Base-by-base conservation (phyloP, 805 yeast genomes). In the Metschnikowia similis region DNA sequence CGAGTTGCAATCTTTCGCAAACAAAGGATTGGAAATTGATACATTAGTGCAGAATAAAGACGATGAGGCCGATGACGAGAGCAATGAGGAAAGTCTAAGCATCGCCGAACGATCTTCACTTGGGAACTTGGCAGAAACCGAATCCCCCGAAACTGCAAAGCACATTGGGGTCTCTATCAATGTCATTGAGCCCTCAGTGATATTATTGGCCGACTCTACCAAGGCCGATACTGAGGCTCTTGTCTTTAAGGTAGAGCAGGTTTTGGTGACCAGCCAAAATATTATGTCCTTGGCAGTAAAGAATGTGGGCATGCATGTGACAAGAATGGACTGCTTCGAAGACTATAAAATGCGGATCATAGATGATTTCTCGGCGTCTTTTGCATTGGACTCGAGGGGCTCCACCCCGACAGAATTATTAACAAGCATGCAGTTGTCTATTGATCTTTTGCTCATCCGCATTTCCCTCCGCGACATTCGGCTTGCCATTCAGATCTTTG, bases 401-500 rank as follows among this genome's bases (percentile, higher is more conserved):
- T 82, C 95, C 0, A 78, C 84, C 0, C 62, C 75, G 0, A 77
- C 80, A 0, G 79, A 79, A 17, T 74, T 79, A 45, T 62, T 89
- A 45, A 84, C 96, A 0, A 72, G 76, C 34, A 75, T 90, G 9
- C 84, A 84, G 48, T 75, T 85, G 8, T 79, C 89, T 0, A 75
- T 91, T 30, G 97, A 92, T 50, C 94, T 95, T 0, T 64, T 94
- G 35, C 68, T 92, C 14, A 66, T 92, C 66, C 77, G 98, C 53
- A 78, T 94, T 14, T 90, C 98, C 0, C 67, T 92, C 49, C 76
- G 96, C 51, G 99, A 94, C 71, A 87, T 94, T 40, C 71, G 87
- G 43, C 72, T 95, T 41, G 97, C 96, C 0, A 65, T 86, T 58
- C 71, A 76, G 10, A 88, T 94, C 29, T 77, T 89, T 56, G 82